Base-by-base conservation (phyloP, 73 alveolate genomes). In the Urostyla sp. region DNA sequence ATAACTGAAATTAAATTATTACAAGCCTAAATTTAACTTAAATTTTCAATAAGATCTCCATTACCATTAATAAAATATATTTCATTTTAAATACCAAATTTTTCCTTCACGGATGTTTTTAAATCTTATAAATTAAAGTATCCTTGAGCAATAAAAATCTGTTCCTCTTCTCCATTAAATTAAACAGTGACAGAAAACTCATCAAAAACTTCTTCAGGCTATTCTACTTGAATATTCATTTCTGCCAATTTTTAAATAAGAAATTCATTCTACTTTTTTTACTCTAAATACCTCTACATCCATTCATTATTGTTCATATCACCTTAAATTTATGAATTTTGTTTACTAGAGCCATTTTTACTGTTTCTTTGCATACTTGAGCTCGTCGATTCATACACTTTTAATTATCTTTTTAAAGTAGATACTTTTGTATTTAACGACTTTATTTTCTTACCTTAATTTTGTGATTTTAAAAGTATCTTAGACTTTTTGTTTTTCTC, bases 101-200 rank as follows among this genome's bases (percentile, higher is more conserved):
- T 59, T 31, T 59, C 76, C 5, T 59, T 59, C 30, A n/a, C 10
- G 35, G 76, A 35, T 59, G 32, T 59, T 34, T 59, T 55, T 4
- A 59, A n/a, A 6, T 32, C 55, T 35, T 59, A 59, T 34, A 15
- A 35, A 13, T 59, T 55, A 59, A 59, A 59, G 57, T 55, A 59
- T n/a, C 37, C 76, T 11, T 52, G 57, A 18, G 32, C 13, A 59
- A 11, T 59, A 4, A 30, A 6, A 15, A 8, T 34, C 10, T 6
- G n/a, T n/a, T n/a, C n/a, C n/a, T n/a, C n/a, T n/a, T n/a, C n/a
- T n/a, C n/a, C n/a, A n/a, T n/a, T n/a, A n/a, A n/a, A n/a, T n/a
- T n/a, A n/a, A n/a, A n/a, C n/a, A n/a, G n/a, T n/a, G n/a, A n/a
- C n/a, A n/a, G n/a, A n/a, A n/a, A n/a, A n/a, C n/a, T n/a, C n/a